Evolutionary conservation across 225 moss, liverwort and hornwort genomes (phyloP).

Genomic region (Physcomitrium patens): DNA sequence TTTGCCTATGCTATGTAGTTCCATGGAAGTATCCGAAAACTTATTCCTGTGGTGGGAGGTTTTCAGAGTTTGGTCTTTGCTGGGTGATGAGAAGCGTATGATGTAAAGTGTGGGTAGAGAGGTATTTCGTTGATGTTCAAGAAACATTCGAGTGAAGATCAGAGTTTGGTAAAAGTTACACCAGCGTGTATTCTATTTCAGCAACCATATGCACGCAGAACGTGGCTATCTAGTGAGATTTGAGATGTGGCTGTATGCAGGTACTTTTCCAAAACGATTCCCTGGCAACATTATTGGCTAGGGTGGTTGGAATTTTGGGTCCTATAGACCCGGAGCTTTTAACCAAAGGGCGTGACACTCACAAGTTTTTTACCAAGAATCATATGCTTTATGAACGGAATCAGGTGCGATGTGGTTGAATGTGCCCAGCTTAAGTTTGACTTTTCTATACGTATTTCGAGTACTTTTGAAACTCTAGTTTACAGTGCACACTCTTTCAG

Average conservation of each 20-base stretch:
- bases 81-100: neutral
- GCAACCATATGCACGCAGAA: neutral
- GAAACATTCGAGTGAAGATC: neutral
- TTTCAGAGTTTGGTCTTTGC: neutral
- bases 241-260: slow-evolving; percentile 41
- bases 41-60: too few species aligned
- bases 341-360: slow-evolving; percentile 82
- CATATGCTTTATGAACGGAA: slow-evolving; percentile 94
- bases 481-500: slow-evolving; percentile 48
- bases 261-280: slow-evolving; percentile 99
- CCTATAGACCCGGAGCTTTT: slow-evolving; percentile 89
- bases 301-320: slow-evolving; percentile 94
- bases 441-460: neutral
- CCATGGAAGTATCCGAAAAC: too few species aligned
- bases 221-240: neutral
- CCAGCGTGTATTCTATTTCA: neutral
- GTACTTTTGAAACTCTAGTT: slow-evolving; percentile 20
- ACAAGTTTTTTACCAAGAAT: slow-evolving; percentile 92
- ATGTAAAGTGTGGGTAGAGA: slow-evolving; percentile 35
- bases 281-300: slow-evolving; percentile 87
- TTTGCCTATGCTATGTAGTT: neutral
- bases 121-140: neutral
- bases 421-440: neutral
- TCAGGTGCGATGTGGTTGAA: slow-evolving; percentile 51
- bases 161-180: neutral